Percentiles rank a stretch among this genome's conserved stretches.
Evolutionary conservation across 1,284 basidiomycete species (phyloP).

Genomic region (Cutaneotrichosporon mucoides): DNA sequence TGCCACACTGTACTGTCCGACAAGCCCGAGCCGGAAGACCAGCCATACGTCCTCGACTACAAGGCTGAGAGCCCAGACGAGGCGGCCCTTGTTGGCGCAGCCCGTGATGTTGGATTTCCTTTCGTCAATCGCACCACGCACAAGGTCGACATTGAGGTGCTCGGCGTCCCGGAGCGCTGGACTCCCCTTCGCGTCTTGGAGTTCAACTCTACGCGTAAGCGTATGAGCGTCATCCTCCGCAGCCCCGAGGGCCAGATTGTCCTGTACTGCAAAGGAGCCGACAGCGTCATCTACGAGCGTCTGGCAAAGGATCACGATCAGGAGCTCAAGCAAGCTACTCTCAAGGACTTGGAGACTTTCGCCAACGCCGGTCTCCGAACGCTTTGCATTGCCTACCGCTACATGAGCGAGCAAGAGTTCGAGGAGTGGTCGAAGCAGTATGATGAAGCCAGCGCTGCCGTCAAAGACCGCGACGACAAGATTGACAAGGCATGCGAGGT

Average conservation of each 20-base stretch:
- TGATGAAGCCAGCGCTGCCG: conserved; percentile 71
- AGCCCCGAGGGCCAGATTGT: conserved; percentile 74
- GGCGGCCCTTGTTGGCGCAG: conserved; percentile 85
- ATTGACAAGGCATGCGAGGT: conserved; percentile 80
- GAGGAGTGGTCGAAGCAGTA: conserved; percentile 72
- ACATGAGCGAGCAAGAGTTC: conserved; percentile 79
- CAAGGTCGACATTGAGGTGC: conserved; percentile 79
- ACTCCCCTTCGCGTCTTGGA: conserved; percentile 76
- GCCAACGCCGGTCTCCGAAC: conserved; percentile 90
- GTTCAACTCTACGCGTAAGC: conserved; percentile 88
- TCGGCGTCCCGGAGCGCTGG: conserved; percentile 82
- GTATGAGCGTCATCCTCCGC: conserved; percentile 87
- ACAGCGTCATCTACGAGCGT: conserved; percentile 87
- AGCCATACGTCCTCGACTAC: conserved; percentile 74
- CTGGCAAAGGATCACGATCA: conserved; percentile 70
- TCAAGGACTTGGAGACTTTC: conserved; percentile 83
- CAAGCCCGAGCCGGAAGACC: conserved; percentile 59
- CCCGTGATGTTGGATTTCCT: conserved; percentile 87
- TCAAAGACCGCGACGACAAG: conserved; percentile 78
- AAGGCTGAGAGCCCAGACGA: conserved; percentile 91
- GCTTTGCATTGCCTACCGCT: conserved; percentile 80
- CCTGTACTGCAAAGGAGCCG: conserved; percentile 94
- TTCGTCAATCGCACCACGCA: conserved; percentile 76
- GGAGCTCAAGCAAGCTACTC: conserved; percentile 69
- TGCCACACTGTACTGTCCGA: conserved; percentile 86